Base-by-base conservation (phyloP, 352 stramenopile genomes). In the Phytophthora cajani region DNA sequence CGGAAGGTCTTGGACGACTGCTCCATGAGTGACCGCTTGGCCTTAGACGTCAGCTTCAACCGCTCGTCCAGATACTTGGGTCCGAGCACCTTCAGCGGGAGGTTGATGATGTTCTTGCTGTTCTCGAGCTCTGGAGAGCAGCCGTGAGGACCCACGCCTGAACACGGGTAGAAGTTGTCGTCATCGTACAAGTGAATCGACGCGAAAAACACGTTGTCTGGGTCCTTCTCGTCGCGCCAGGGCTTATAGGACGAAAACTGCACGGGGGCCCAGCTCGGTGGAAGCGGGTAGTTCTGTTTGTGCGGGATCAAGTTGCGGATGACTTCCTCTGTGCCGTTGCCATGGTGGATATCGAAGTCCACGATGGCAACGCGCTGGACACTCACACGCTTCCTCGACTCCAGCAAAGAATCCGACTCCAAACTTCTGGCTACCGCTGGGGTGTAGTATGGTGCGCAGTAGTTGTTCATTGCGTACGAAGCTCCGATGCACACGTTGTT, bases 401-500 rank as follows among this genome's bases (percentile, higher is more conserved):
- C 61, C 9, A 56, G n/a, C 23, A 61, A 38, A 0, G 64, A 52
- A 32, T 57, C 21, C 12, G 63, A 59, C 0, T 36, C 44, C 25
- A 47, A 55, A 44, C 21, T 47, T 23, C 23, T 46, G 19, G 25
- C 16, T 6, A 33, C 32, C 7, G 61, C 10, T 5, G 75, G 50
- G 4, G 76, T 71, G 36, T 87, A 85, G 40, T 87, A 88, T 16
- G 75, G 59, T 21, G 64, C 42, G n/a, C 58, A 46, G 66, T 90
- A 90, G 47, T 76, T 82, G 44, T 40, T 77, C 78, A 88, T 81
- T 5, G 80, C 80, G 53, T 90, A 90, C 7, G 79, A 81, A 9
- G 83, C 83, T 11, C 78, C 83, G 32, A 91, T 88, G 53, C 77
- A 83, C n/a, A 91, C 80, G 50, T 91, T 91, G 62, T 91, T 91